phyloP scores from a whole-genome alignment of 129 eudicot species.

The Logfia minima region DNA sequence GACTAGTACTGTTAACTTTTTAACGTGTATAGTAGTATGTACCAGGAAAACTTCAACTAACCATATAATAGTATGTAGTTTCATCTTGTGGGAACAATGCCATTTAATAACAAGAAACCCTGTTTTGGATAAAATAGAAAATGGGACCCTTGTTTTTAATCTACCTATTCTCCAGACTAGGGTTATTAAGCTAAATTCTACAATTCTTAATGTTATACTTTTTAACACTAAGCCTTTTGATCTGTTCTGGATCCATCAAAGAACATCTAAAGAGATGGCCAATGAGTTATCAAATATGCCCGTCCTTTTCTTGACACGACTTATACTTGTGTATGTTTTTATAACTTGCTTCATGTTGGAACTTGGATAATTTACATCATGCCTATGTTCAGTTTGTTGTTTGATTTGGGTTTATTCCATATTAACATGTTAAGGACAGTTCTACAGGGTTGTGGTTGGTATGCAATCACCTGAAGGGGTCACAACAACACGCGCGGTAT shows the following conservation, averaged over 20 bases:
- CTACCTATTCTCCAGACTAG: not conserved
- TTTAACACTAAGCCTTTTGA: not conserved
- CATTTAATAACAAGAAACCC: not conserved
- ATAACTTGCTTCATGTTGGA: not conserved
- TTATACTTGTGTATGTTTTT: not conserved
- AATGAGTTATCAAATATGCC: not conserved
- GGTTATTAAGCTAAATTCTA: not conserved
- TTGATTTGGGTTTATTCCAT: slow-evolving; percentile 14
- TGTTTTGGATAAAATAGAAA: not conserved
- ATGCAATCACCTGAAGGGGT: slow-evolving; percentile 90
- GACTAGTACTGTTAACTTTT: not conserved
- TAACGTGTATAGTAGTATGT: not conserved
- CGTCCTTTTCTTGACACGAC: not conserved
- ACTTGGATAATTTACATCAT: not conserved
- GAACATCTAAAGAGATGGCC: slow-evolving; percentile 5
- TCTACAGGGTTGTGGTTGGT: slow-evolving; percentile 95
- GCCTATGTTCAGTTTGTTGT: not conserved
- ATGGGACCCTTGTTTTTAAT: not conserved
- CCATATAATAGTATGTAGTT: not conserved
- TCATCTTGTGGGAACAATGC: not conserved
- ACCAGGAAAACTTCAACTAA: not conserved
- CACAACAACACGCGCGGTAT: slow-evolving; percentile 75
- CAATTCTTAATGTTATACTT: not conserved
- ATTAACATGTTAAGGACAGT: slow-evolving; percentile 73
- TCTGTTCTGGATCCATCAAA: slow-evolving; percentile 2